Evolutionary conservation across 441 rosid genomes (phyloP).

Genomic region (Adansonia rubrostipa): DNA sequence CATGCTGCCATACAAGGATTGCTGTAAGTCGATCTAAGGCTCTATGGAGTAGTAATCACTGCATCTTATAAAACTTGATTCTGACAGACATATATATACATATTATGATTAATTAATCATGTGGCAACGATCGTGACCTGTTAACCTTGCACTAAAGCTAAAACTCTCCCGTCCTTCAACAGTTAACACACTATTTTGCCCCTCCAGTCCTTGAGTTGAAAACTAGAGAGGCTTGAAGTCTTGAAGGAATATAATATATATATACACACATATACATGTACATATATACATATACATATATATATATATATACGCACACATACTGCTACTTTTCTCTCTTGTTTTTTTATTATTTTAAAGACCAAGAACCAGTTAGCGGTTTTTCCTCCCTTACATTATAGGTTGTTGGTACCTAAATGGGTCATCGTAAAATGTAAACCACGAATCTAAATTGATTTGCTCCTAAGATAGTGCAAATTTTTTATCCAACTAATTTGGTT

Average conservation of each 20-base stretch:
- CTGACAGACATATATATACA: background rate
- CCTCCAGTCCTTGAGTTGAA: background rate
- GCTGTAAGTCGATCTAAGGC: background rate
- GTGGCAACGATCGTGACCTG: background rate
- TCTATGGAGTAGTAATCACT: background rate
- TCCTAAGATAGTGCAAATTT: background rate
- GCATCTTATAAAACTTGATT: background rate
- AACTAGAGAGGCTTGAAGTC: background rate
- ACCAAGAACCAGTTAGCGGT: background rate
- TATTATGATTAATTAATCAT: too few relatives aligned
- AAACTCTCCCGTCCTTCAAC: background rate
- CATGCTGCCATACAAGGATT: background rate
- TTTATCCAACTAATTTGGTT: too few relatives aligned
- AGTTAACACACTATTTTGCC: too few relatives aligned
- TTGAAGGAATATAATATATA: too few relatives aligned
- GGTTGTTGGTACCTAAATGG: background rate
- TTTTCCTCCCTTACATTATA: background rate
- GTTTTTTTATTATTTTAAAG: background rate
- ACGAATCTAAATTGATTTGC: background rate
- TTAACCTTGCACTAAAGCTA: background rate
- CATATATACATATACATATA: too few relatives aligned
- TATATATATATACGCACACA: too few relatives aligned
- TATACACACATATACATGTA: too few relatives aligned
- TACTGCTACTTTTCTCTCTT: too few relatives aligned
- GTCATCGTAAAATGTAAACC: background rate